A percentile compares a stretch with the other conserved stretches of the same genome.
phyloP scores from a whole-genome alignment of 495 filamentous ascomycete genomes.

The Penicillium roqueforti region DNA sequence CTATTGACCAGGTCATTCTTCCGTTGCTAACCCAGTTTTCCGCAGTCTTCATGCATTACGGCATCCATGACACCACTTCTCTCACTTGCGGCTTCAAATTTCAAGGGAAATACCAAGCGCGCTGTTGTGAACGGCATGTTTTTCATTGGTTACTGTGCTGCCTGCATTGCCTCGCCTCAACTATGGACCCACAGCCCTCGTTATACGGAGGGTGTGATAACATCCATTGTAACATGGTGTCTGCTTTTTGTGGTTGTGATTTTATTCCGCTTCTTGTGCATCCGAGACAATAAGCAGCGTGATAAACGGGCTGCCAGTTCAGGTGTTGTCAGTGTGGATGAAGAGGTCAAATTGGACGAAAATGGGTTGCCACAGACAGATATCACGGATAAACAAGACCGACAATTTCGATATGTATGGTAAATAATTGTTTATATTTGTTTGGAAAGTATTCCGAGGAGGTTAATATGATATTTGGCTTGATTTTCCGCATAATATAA shows the following conservation, averaged over 20 bases:
- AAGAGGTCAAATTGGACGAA: conserved; percentile 11
- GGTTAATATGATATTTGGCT: background rate
- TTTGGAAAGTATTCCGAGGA: background rate
- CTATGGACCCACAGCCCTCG: conserved; percentile 28
- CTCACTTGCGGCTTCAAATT: conserved; percentile 50
- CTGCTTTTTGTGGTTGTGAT: conserved; percentile 20
- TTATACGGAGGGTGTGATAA: conserved; percentile 26
- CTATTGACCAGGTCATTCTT: background rate
- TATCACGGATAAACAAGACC: conserved; percentile 24
- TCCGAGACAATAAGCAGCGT: conserved; percentile 19
- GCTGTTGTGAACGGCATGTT: conserved; percentile 39
- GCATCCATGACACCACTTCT: conserved; percentile 52
- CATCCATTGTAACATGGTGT: conserved; percentile 30
- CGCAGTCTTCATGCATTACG: conserved; percentile 30
- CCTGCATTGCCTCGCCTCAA: conserved; percentile 31
- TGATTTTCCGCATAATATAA: no score
- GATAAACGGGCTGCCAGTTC: conserved; percentile 2
- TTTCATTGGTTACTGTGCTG: conserved; percentile 37
- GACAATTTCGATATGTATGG: conserved; percentile 18
- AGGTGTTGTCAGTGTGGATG: background rate
- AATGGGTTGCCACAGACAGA: conserved; percentile 19
- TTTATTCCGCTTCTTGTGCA: conserved; percentile 24
- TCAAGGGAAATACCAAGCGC: conserved; percentile 63
- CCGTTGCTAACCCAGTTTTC: background rate
- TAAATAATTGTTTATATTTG: background rate